A percentile compares a stretch with the other conserved stretches of the same genome.
Conservation (phyloP, 2,329 filamentous ascomycete species). For the Dactylella cylindrospora region DNA sequence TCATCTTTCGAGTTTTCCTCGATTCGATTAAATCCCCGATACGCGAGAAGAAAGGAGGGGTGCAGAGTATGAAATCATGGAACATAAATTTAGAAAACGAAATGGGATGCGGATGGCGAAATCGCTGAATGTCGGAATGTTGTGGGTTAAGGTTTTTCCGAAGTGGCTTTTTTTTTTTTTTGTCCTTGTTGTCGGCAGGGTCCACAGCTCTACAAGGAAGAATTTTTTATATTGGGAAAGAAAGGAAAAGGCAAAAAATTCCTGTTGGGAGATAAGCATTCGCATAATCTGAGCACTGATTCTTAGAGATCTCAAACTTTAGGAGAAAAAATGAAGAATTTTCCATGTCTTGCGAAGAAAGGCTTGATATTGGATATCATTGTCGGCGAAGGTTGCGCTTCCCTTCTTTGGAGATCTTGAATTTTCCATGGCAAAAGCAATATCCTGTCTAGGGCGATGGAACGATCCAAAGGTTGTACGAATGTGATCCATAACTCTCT, state of each 20-base stretch:
- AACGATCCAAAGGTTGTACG: no score
- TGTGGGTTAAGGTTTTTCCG: background rate
- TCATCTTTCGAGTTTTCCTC: conserved; percentile 5
- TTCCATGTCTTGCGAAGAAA: conserved; percentile 29
- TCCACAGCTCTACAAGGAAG: no score
- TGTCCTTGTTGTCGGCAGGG: no score
- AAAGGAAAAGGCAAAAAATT: no score
- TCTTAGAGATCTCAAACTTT: no score
- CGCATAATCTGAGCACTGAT: background rate
- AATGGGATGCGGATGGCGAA: background rate
- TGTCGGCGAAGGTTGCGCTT: conserved; percentile 3
- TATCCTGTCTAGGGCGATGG: no score
- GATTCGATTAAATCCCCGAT: conserved; percentile 36
- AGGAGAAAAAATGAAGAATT: conserved; percentile 41
- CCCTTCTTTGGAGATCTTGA: conserved; percentile 5
- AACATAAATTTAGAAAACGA: background rate
- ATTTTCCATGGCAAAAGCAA: no score
- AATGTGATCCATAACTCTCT: no score
- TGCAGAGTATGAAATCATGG: conserved; percentile 17
- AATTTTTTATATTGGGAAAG: no score
- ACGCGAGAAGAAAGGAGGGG: conserved; percentile 16
- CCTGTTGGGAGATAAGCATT: conserved; percentile 42
- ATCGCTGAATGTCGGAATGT: background rate
- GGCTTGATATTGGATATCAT: background rate
- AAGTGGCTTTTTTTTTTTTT: conserved; percentile 14